Evolutionary conservation across 2,329 filamentous ascomycete species (phyloP).

Genomic region (Fusarium phyllophilum): DNA sequence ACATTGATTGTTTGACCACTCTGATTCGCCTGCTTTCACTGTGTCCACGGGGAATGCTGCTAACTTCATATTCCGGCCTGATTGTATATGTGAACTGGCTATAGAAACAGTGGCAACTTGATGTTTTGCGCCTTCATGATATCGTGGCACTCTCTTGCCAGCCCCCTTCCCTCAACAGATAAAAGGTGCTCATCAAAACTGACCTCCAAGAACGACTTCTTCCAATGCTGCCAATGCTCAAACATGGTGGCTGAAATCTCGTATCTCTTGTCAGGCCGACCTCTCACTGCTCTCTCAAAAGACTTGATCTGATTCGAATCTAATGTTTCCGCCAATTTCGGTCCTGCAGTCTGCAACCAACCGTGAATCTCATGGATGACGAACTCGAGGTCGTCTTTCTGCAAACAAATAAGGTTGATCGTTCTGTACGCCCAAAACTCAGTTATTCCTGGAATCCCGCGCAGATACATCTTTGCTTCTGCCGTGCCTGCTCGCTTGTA

Average conservation of each 20-base stretch:
- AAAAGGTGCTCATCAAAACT: background rate
- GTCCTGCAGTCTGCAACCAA: conserved; percentile 1
- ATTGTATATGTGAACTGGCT: rapidly evolving
- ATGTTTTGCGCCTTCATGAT: conserved; percentile 8
- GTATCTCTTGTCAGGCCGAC: background rate
- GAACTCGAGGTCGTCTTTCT: rapidly evolving
- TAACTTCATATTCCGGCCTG: no score
- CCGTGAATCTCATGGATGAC: background rate
- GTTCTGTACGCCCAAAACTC: background rate
- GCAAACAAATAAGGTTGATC: background rate
- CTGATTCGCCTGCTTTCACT: background rate
- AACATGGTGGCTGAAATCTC: background rate
- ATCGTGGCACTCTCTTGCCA: conserved; percentile 4
- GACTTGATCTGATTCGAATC: background rate
- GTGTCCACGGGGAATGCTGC: rapidly evolving
- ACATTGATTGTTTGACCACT: background rate
- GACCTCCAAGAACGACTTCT: background rate
- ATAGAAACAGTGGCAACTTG: background rate
- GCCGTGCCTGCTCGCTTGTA: background rate
- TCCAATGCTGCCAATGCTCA: conserved; percentile 27
- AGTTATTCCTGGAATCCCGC: background rate
- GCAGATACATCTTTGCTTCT: conserved; percentile 10
- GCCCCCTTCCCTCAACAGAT: background rate
- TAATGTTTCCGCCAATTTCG: background rate
- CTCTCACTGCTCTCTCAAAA: background rate